Evolutionary conservation across 2,329 filamentous ascomycete species (phyloP), one percentile per base, ranked within the genome.

Genomic region (Alternaria panax): DNA sequence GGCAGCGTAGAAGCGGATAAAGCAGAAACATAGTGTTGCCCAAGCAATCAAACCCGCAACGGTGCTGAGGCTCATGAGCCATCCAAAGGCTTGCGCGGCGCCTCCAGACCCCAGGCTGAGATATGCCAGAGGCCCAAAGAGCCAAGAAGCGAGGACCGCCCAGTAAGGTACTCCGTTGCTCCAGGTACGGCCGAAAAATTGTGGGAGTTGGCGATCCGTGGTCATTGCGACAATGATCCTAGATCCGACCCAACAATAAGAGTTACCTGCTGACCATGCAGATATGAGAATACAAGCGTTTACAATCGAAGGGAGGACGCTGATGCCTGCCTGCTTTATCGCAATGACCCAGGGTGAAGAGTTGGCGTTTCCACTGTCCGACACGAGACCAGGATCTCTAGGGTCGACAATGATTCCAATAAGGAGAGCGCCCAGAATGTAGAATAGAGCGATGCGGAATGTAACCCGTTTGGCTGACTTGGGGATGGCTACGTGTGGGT

Each of bases 101-200:
- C 87, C 83, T 51, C 83, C 83, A 57, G 86, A 83, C 9, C 86
- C 88, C n/a, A 93, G 83, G 75, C 93, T 89, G 43, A 93, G 80
- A 75, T 92, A 94, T 2, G 88, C 85, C 4, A 94, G 80, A 11
- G 62, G 67, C 0, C 54, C 56, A 14, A 68, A 62, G 0, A 91
- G 80, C 4, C 88, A 85, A 60, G 93, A 86, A 1, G 85, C 75
- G 18, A 87, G 74, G 1, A 78, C 68, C 12, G 93, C 90, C 66
- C 87, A 90, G 74, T 90, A 91, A 0, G 91, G 91, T 0, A 93
- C 85, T 66, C 88, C 88, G 12, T 82, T 81, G 69, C 91, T 88
- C 63, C 80, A 82, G 18, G 64, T 68, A 64, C 64, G 62, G 2
- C 62, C 61, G 27, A 74, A 73, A 41, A 73, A 55, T 38, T 64